Evolutionary conservation across 1,284 basidiomycete genomes (phyloP).

Genomic region (Ustilago crameri): DNA sequence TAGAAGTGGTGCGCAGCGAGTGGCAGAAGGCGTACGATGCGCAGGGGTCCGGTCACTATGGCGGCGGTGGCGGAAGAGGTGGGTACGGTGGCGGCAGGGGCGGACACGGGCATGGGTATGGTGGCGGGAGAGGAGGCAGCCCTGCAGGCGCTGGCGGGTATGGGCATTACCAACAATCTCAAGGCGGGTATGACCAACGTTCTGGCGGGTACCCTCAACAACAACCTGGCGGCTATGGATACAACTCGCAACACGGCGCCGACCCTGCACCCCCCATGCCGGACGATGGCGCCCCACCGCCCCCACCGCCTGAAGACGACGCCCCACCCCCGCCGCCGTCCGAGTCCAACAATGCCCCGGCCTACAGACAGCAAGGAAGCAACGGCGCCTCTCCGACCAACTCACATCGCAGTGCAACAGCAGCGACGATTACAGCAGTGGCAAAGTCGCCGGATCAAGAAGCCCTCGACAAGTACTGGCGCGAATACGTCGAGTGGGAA

Average conservation of each 20-base stretch:
- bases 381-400: constrained; percentile 7
- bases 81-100: constrained; percentile 22
- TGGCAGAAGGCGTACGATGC: constrained; percentile 61
- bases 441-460: constrained; percentile 54
- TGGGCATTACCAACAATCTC: constrained; percentile 27
- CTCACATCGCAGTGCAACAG: constrained; percentile 4
- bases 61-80: constrained; percentile 14
- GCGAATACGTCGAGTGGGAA: constrained; percentile 66
- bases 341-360: constrained; percentile 19
- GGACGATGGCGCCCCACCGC: constrained; percentile 37
- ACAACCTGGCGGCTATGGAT: constrained; percentile 12
- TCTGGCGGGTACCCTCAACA: constrained; percentile 16
- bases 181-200: constrained; percentile 20
- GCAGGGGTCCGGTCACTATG: constrained; percentile 1
- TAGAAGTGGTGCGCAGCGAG: constrained; percentile 62
- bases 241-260: constrained; percentile 16
- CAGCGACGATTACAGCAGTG: constrained; percentile 4
- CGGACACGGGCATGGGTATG: constrained; percentile 13
- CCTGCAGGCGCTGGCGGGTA: constrained; percentile 12
- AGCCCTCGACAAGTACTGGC: constrained; percentile 66
- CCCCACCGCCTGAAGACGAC: constrained; percentile 56
- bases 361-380: constrained; percentile 17
- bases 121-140: constrained; percentile 19
- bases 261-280: constrained; percentile 32
- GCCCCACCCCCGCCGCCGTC: constrained; percentile 49